These are phyloP conservation scores for Saitozyma podzolica DNA, from an alignment of 768 basidiomycete species.

Conservation along the genomic window DNA sequence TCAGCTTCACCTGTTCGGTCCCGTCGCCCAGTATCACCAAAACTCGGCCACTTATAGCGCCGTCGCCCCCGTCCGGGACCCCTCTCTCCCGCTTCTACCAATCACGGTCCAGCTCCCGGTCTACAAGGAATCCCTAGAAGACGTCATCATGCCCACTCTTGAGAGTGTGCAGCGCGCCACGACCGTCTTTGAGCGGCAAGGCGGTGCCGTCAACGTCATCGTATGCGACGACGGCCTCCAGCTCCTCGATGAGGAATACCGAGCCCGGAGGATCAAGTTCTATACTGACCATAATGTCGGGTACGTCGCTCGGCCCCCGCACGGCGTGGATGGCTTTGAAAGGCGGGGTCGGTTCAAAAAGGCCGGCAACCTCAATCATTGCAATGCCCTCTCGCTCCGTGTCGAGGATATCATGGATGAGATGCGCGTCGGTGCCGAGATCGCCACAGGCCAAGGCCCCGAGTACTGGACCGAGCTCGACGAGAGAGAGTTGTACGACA, in stretches of 20 bases:
- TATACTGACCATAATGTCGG: conserved; percentile 71
- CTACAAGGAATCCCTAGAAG: conserved; percentile 58
- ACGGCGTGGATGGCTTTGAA: conserved; percentile 69
- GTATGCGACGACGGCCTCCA: conserved; percentile 83
- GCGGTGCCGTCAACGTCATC: conserved; percentile 74
- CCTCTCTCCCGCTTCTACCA: conserved; percentile 5
- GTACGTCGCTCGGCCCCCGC: conserved; percentile 76
- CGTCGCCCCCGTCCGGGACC: conserved; percentile 8
- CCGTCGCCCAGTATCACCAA: conserved; percentile 77
- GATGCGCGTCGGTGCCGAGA: conserved; percentile 55
- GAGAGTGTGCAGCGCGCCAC: conserved; percentile 78
- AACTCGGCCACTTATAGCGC: conserved; percentile 76
- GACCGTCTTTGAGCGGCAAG: conserved; percentile 82
- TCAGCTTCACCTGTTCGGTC: conserved; percentile 58
- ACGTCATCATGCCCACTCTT: conserved; percentile 60
- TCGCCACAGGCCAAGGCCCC: conserved; percentile 49
- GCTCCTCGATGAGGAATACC: conserved; percentile 63
- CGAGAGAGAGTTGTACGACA: conserved; percentile 65
- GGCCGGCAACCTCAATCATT: conserved; percentile 83
- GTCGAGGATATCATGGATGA: conserved; percentile 58
- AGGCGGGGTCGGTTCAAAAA: conserved; percentile 83
- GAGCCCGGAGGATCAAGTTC: conserved; percentile 66
- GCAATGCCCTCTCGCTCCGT: conserved; percentile 65
- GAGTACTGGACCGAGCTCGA: conserved; percentile 64
- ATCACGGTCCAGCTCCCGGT: conserved; percentile 69